A percentile compares a stretch with the other conserved stretches of the same genome.
Evolutionary conservation across 2,329 filamentous ascomycete species (phyloP).

Genomic region (Nannizziopsis arthrosporioides): DNA sequence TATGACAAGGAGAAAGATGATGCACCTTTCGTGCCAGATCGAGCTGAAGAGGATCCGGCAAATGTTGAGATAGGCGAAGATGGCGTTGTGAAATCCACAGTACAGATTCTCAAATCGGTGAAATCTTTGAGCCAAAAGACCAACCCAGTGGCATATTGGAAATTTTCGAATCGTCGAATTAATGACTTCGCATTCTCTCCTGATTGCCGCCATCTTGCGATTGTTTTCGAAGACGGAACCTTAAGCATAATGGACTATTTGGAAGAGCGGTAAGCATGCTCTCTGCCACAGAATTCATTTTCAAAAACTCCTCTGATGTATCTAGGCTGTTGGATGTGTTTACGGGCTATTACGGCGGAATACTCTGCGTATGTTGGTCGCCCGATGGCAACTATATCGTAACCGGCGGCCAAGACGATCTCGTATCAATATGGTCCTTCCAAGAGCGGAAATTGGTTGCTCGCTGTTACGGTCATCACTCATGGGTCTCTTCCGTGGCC

Average conservation of each 20-base stretch:
- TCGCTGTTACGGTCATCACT: constrained; percentile 86
- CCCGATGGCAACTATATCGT: constrained; percentile 93
- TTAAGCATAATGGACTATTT: constrained; percentile 85
- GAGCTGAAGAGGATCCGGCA: constrained; percentile 32
- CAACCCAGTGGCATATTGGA: constrained; percentile 89
- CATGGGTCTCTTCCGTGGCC: constrained; percentile 84
- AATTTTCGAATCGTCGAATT: constrained; percentile 77
- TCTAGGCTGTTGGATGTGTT: constrained; percentile 74
- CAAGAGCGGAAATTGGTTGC: constrained; percentile 75
- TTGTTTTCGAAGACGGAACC: constrained; percentile 83
- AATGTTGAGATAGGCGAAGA: constrained; percentile 22
- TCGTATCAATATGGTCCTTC: constrained; percentile 91
- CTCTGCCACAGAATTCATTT: constrained; percentile 8
- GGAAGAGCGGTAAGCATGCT: constrained; percentile 59
- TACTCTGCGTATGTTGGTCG: constrained; percentile 93
- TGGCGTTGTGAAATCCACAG: constrained; percentile 19
- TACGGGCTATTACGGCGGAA: constrained; percentile 82
- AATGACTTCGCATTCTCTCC: constrained; percentile 90
- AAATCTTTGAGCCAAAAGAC: constrained; percentile 86
- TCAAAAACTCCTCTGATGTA: not conserved
- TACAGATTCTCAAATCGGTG: constrained; percentile 73
- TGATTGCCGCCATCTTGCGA: constrained; percentile 72
- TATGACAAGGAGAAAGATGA: constrained; percentile 98
- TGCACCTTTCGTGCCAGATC: constrained; percentile 62
- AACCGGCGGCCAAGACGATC: constrained; percentile 88